Evolutionary conservation across 2,329 filamentous ascomycete species (phyloP), one percentile per base, ranked within the genome.

Genomic region (Cryphonectria naterciae): DNA sequence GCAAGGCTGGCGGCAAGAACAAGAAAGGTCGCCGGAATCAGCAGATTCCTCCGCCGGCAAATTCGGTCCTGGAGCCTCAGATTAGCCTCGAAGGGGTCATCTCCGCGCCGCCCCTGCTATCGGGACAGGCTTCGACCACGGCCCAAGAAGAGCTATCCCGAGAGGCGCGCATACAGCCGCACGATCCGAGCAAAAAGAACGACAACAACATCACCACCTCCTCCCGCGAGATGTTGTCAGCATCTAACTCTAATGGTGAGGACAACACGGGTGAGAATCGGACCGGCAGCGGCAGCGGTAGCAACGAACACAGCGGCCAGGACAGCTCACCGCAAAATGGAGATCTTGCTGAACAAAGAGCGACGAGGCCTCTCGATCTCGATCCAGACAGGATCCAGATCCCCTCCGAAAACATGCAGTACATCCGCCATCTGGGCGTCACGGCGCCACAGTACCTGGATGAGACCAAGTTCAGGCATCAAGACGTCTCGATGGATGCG

Each of bases 371-470:
- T 19, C 83, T 90, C 54, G 93, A 97, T 76, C 81, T 96, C 17
- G 93, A 97, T 75, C 92, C 92, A 2, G 88, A 93, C 77, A 89
- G 93, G n/a, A 85, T 88, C 4, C 93, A 95, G 77, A 83, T 92
- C 7, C 92, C 93, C 0, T 84, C 86, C 0, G 93, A 96, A 1
- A 97, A 96, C 73, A 89, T 96, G 80, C 86, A 92, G 10, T 95
- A 94, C 77, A 92, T 94, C 74, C 89, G 90, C 8, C 92, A 94
- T 78, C 82, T 95, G 17, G 92, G 92, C 15, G 81, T 83, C 0
- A 82, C 54, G 41, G 70, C 70, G 17, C 71, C 71, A 17, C 85
- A 91, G 64, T 78, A 88, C 2, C 74, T 84, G 13, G 82, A 82
- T 13, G 81, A 83, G 2, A 81, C 83, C 22, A 82, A 81, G 25